Evolutionary conservation across 2,329 filamentous ascomycete species (phyloP), one percentile per base, ranked within the genome.

Genomic region (Stachybotrys chlorohalonatus): DNA sequence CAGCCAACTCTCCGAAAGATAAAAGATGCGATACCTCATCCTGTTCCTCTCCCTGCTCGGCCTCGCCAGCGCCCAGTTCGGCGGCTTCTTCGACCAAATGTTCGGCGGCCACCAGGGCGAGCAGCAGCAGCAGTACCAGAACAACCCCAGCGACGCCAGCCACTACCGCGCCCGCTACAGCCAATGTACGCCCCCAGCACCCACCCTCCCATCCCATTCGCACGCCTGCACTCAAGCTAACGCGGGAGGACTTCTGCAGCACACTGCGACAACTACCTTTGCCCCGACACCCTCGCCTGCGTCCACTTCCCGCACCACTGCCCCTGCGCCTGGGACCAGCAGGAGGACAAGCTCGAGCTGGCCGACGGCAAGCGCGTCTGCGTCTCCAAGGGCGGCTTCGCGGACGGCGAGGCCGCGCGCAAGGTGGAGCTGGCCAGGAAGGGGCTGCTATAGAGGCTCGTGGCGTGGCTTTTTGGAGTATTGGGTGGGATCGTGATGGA

Each of bases 261-360:
- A n/a, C 80, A 84, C 64, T 99, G 94, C 78, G 84, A 89, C 64
- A 92, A 93, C 63, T 99, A 96, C 69, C 85, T 99, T 54, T 99
- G 94, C 68, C 92, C 94, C 2, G 90, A 90, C 60, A 97, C 94
- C 0, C 82, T 99, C 57, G 89, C 92, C 42, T 99, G 94, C 75
- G 94, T 99, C 7, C 87, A 95, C 69, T 94, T 95, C 74, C 92
- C 94, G 1, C 93, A 97, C 70, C 94, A 99, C 73, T 99, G 94
- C 72, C 94, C 94, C 31, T 99, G 94, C 73, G 80, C 90, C 2
- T 95, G 87, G 75, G 85, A 87, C 1, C 73, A 77, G 8, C 76
- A 87, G 58, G 85, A 93, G 66, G 89, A 93, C 61, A 94, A 94
- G 67, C 82, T 90, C 59, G 89, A 88, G 70, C 64, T 85, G 32